Evolutionary conservation across 1,284 basidiomycete genomes (phyloP), one percentile per base, ranked within the genome.

Genomic region (Tremellales sp.): DNA sequence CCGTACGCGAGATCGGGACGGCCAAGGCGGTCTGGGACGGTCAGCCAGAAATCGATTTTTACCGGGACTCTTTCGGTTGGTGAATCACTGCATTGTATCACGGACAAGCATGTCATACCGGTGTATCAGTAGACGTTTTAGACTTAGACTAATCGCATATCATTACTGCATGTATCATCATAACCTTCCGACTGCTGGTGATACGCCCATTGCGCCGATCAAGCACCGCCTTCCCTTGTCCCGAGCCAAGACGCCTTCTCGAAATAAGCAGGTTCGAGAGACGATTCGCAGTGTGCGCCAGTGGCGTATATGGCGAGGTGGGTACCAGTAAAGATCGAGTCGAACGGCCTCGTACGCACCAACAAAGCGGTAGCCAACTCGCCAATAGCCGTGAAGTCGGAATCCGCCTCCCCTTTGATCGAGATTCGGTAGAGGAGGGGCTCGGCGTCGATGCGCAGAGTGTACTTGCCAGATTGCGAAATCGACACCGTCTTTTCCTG

Each of bases 11-110:
- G 21, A 48, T 53, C 2, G 51, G 51, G 15, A 56, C 51, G 21
- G 40, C 55, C 23, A 25, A 48, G 12, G 50, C 45, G 15, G 54
- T 57, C 10, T 43, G 56, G 35, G 40, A 52, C 13, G 63, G 63
- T 12, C 48, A 60, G 31, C 33, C 44, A 23, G 43, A 29, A n/a
- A 56, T 65, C 29, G 49, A 56, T 36, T 61, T 58, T 49, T 60
- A 60, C 27, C 45, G 56, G 33, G 63, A 65, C 41, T 61, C 59
- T 10, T 56, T 65, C 24, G 63, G 63, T 24, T 60, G 56, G 49
- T 65, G 29, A 31, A 31, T 31, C 29, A 31, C 29, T n/a, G n/a
- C n/a, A n/a, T n/a, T n/a, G n/a, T n/a, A n/a, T n/a, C n/a, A n/a
- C n/a, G n/a, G n/a, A n/a, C n/a, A n/a, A n/a, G n/a, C n/a, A n/a